phyloP scores from a whole-genome alignment of 2,329 filamentous ascomycete species.

The Curvularia sp. region DNA sequence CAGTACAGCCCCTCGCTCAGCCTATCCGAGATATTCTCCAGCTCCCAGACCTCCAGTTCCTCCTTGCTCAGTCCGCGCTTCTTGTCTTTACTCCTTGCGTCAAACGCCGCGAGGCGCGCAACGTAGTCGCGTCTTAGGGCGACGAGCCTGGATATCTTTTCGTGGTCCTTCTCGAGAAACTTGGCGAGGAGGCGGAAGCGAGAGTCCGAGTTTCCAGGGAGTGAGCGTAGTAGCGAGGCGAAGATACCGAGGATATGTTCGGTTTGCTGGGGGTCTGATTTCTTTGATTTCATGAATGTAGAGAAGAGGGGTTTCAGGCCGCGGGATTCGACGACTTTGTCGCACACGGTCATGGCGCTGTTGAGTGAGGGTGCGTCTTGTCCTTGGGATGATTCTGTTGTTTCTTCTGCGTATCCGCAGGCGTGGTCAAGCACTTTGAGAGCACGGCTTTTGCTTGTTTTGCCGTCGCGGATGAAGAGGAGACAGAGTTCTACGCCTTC shows the following conservation, averaged over 20 bases:
- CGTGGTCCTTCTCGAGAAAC: conserved; percentile 93
- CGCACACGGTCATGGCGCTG: conserved; percentile 69
- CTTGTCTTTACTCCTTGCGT: conserved; percentile 67
- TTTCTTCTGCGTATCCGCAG: conserved; percentile 59
- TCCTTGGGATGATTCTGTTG: conserved; percentile 18
- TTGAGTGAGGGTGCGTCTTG: conserved; percentile 28
- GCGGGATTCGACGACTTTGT: conserved; percentile 78
- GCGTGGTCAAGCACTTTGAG: conserved; percentile 87
- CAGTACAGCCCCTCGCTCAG: conserved; percentile 86
- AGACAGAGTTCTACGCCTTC: conserved; percentile 91
- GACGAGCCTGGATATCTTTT: conserved; percentile 78
- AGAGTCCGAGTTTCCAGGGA: conserved; percentile 78
- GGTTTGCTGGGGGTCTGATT: conserved; percentile 68
- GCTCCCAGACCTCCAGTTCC: conserved; percentile 66
- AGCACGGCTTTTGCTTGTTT: conserved; percentile 78
- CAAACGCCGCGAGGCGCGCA: conserved; percentile 66
- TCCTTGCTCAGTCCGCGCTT: conserved; percentile 62
- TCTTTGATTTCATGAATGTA: conserved; percentile 71
- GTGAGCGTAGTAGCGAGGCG: conserved; percentile 76
- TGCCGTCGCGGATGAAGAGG: conserved; percentile 90
- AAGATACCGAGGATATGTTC: conserved; percentile 89
- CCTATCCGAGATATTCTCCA: conserved; percentile 75
- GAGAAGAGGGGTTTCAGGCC: conserved; percentile 86
- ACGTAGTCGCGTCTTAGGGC: conserved; percentile 75
- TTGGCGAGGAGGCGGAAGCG: conserved; percentile 89